These are phyloP conservation scores for Pugionium dolabratum DNA, from an alignment of 345 rosid genomes.

Conservation along the genomic window DNA sequence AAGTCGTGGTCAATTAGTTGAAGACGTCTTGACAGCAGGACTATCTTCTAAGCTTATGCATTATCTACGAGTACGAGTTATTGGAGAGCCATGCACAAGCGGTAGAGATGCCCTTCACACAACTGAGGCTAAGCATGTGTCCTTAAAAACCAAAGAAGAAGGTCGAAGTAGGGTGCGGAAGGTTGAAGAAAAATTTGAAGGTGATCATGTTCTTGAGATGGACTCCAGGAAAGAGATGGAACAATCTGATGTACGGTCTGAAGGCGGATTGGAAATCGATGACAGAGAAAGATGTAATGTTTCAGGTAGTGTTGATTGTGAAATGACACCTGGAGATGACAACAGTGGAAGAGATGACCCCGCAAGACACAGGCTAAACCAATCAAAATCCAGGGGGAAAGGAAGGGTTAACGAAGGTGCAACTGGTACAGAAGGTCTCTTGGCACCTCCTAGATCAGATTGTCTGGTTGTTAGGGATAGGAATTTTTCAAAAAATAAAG, in stretches of 20 bases:
- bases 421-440: conserved; percentile 55
- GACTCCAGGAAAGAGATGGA: conserved; percentile 45
- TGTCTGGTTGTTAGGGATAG: conserved; percentile 60
- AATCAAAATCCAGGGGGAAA: conserved; percentile 66
- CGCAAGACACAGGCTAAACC: conserved; percentile 59
- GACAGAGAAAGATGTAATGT: conserved; percentile 53
- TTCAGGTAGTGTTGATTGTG: conserved; percentile 50
- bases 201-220: conserved; percentile 50
- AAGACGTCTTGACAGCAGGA: conserved; percentile 91
- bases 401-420: conserved; percentile 64
- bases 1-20: conserved; percentile 89
- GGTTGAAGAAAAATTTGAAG: conserved; percentile 57
- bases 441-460: conserved; percentile 71
- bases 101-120: conserved; percentile 66
- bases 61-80: conserved; percentile 84
- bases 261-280: conserved; percentile 51
- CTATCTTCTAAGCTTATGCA: conserved; percentile 91
- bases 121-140: conserved; percentile 54
- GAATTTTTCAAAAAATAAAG: conserved; percentile 49
- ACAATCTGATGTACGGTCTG: too few relatives aligned
- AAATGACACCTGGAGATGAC: conserved; percentile 62
- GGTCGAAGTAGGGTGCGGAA: conserved; percentile 69
- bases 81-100: conserved; percentile 65
- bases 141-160: conserved; percentile 75
- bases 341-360: conserved; percentile 78